A percentile compares a stretch with the other conserved stretches of the same genome.
These are phyloP conservation scores for Phialophora chinensis DNA, from an alignment of 2,329 filamentous ascomycete genomes.

Conservation along the genomic window DNA sequence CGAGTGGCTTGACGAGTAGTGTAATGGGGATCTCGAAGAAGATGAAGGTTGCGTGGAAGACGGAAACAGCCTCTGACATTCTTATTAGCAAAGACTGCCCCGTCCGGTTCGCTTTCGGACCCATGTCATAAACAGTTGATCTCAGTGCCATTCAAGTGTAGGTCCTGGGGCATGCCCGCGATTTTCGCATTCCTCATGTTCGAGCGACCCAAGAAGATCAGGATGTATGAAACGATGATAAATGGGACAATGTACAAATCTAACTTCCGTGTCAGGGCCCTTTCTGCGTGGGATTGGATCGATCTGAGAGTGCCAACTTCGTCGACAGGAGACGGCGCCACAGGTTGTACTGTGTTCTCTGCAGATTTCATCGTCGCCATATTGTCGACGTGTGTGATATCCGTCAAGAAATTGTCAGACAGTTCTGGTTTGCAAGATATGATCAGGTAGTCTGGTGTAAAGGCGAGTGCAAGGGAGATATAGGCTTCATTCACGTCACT, in stretches of 20 bases:
- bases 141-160: constrained; percentile 1
- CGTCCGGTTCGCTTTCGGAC: constrained; percentile 47
- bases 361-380: not conserved
- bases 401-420: not conserved
- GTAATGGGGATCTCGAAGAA: constrained; percentile 8
- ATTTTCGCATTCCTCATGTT: constrained; percentile 6
- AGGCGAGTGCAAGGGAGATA: not conserved
- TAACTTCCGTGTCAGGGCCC: not conserved
- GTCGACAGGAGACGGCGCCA: not conserved
- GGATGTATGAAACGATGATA: not conserved
- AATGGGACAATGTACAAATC: constrained; percentile 1
- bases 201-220: not conserved
- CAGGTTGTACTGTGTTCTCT: not conserved
- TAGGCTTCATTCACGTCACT: not conserved
- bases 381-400: not conserved
- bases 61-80: not conserved
- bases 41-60: constrained; percentile 5
- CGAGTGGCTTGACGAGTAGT: not conserved
- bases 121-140: constrained; percentile 9
- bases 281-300: not conserved
- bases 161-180: constrained; percentile 6
- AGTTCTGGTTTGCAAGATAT: no score
- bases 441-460: not conserved
- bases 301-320: not conserved
- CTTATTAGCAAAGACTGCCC: constrained; percentile 30